phyloP scores from a whole-genome alignment of 805 yeast species.

The Sugiyamaella qingdaonensis region DNA sequence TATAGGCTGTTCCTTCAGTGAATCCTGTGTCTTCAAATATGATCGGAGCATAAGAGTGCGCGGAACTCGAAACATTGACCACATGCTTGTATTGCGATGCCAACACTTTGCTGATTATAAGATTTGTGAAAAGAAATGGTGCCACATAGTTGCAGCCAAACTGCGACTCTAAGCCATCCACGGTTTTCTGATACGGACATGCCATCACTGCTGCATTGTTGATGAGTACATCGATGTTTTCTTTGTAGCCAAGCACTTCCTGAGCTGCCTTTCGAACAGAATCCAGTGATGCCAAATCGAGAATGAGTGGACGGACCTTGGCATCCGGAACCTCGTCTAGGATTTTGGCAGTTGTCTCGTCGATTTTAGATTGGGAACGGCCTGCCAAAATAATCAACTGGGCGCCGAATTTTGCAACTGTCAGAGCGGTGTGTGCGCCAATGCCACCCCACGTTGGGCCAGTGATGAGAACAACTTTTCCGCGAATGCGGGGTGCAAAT shows the following conservation, averaged over 20 bases:
- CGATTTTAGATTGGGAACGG: conserved; percentile 3
- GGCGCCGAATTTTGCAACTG: conserved; percentile 7
- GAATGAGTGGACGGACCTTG: background rate
- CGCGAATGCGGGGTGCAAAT: conserved; percentile 6
- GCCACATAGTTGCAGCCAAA: conserved; percentile 73
- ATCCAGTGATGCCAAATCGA: conserved; percentile 15
- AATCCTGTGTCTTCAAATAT: conserved; percentile 9
- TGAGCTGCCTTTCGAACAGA: conserved; percentile 15
- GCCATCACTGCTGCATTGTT: conserved; percentile 82
- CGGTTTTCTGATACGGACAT: conserved; percentile 59
- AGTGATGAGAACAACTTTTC: conserved; percentile 6
- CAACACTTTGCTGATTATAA: conserved; percentile 3
- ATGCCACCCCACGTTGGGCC: conserved; percentile 13
- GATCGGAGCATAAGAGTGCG: conserved; percentile 6
- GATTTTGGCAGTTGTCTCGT: conserved; percentile 8
- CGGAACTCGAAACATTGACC: conserved; percentile 6
- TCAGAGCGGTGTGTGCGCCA: conserved; percentile 13
- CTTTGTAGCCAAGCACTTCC: conserved; percentile 12
- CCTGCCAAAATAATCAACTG: conserved; percentile 10
- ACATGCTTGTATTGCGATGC: background rate
- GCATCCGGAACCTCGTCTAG: conserved; percentile 8
- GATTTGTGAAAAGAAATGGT: conserved; percentile 63
- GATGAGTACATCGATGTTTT: conserved; percentile 53
- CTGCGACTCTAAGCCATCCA: conserved; percentile 74
- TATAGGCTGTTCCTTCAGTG: conserved; percentile 6